A percentile compares a stretch with the other conserved stretches of the same genome.
Evolutionary conservation across 2,329 filamentous ascomycete species (phyloP).

Genomic region (Ophiostoma sp.): DNA sequence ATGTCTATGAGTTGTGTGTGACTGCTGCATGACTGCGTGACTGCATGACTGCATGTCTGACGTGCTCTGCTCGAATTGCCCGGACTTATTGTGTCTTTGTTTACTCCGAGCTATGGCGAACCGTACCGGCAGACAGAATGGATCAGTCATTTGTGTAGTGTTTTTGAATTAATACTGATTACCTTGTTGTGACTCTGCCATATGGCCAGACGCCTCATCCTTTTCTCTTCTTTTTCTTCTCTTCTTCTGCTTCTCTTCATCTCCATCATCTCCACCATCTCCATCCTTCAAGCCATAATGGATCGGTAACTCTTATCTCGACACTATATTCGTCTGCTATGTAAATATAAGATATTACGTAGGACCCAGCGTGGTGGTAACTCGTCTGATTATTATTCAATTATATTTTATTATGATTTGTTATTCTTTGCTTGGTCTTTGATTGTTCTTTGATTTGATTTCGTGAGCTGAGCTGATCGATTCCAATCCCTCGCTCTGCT

Average conservation of each 20-base stretch:
- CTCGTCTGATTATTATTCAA: not conserved
- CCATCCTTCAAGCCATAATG: slow-evolving; percentile 3
- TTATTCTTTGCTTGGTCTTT: not conserved
- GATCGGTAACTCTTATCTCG: not conserved
- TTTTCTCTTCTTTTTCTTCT: no score
- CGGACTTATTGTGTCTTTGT: not conserved
- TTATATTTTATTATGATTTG: not conserved
- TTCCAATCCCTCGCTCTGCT: not conserved
- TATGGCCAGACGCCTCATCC: not conserved
- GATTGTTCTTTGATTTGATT: not conserved
- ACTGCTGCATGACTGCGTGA: not conserved
- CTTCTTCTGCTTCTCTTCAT: no score
- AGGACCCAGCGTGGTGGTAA: not conserved
- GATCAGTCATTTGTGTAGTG: not conserved
- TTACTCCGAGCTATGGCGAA: not conserved
- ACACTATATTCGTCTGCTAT: not conserved
- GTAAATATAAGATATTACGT: not conserved
- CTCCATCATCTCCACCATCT: no score
- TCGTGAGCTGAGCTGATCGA: not conserved
- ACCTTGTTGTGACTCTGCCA: not conserved
- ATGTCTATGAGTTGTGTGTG: not conserved
- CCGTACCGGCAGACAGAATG: not conserved
- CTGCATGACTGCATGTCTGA: not conserved
- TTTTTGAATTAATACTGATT: not conserved
- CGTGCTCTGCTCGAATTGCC: not conserved